Percentiles rank a stretch among this genome's conserved stretches.
Conservation (phyloP, 106 monocot species). For the Allium fistulosum region DNA sequence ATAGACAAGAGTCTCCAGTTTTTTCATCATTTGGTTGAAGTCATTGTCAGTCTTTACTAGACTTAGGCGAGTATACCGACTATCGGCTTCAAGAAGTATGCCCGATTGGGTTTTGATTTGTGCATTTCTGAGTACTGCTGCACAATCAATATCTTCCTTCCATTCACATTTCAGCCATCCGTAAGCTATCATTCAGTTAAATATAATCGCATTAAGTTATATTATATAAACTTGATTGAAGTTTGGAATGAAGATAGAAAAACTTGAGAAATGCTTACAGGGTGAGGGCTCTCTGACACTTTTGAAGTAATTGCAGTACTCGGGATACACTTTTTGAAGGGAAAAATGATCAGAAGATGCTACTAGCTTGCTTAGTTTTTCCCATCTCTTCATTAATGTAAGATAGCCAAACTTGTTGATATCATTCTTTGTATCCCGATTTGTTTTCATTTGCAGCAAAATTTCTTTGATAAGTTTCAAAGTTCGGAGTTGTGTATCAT, state of each 20-base stretch:
- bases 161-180: conserved; percentile 15
- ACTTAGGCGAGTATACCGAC: conserved; percentile 43
- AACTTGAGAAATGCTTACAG: conserved; percentile 42
- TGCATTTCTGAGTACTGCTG: conserved; percentile 21
- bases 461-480: conserved; percentile 56
- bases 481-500: conserved; percentile 55
- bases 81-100: conserved; percentile 14
- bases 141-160: conserved; percentile 58
- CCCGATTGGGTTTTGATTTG: conserved; percentile 44
- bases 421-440: conserved; percentile 19
- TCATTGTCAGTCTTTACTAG: conserved; percentile 15
- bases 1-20: conserved; percentile 16
- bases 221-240: neutral
- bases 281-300: conserved; percentile 8
- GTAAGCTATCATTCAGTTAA: conserved; percentile 71
- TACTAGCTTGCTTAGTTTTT: conserved; percentile 27
- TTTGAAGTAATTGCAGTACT: conserved; percentile 49
- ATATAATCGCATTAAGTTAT: neutral
- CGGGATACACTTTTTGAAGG: conserved; percentile 38
- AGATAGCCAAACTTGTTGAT: conserved; percentile 49
- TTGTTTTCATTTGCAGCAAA: conserved; percentile 19
- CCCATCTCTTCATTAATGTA: conserved; percentile 44
- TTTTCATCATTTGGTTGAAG: conserved; percentile 13
- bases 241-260: no score
- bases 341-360: conserved; percentile 57